These are phyloP conservation scores for Cystofilobasidium bisporidii DNA, from an alignment of 768 basidiomycete species.

Conservation along the genomic window DNA sequence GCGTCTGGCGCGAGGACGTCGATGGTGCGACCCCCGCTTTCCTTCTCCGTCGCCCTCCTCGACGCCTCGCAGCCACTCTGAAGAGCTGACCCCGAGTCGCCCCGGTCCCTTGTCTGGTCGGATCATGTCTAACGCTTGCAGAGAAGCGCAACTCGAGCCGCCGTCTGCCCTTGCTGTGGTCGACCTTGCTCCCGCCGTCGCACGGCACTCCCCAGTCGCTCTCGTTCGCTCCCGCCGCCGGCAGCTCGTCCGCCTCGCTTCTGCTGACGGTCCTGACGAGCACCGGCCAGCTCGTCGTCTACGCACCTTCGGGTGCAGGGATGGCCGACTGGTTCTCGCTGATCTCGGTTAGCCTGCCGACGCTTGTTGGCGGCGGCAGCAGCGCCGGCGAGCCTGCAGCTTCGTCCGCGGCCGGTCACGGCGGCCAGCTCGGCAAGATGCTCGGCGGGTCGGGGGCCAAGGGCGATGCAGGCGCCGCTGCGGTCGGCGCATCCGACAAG, in stretches of 20 bases:
- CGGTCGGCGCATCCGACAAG: constrained; percentile 41
- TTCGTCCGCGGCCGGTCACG: not conserved
- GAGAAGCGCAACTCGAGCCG: not conserved
- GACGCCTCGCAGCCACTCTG: too few relatives aligned
- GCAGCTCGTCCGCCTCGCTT: not conserved
- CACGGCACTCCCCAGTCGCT: not conserved
- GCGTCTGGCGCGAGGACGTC: not conserved
- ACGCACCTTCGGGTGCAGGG: not conserved
- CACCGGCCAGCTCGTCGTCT: not conserved
- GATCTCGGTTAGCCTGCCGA: not conserved
- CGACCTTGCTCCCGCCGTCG: not conserved
- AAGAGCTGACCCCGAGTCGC: not conserved
- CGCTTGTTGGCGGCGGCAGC: not conserved
- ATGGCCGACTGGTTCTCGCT: not conserved
- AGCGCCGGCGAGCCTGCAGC: not conserved
- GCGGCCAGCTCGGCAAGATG: not conserved
- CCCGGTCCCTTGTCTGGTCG: not conserved
- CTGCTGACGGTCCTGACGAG: not conserved
- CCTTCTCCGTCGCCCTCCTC: not conserved
- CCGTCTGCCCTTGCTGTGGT: not conserved
- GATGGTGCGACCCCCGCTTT: not conserved
- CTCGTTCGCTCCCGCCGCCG: not conserved
- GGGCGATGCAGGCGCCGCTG: constrained; percentile 32
- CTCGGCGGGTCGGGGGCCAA: constrained; percentile 48
- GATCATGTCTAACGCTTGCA: not conserved